Evolutionary conservation across 805 yeast species (phyloP).

Genomic region (Wickerhamomyces queroliae): DNA sequence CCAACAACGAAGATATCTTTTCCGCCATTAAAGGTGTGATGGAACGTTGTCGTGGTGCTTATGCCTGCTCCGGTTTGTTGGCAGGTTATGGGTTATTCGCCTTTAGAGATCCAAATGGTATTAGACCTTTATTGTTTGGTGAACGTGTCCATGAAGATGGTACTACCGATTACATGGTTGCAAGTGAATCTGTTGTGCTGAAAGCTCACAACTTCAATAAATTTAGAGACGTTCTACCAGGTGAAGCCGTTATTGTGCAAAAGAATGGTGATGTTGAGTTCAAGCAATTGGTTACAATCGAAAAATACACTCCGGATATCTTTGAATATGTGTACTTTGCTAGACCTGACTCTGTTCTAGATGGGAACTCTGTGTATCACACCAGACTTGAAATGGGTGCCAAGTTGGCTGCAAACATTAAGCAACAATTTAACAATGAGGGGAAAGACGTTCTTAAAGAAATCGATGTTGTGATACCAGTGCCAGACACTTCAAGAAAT

Average conservation of each 20-base stretch:
- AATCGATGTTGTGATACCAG: constrained; percentile 95
- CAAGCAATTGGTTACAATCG: constrained; percentile 76
- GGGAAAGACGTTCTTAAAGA: constrained; percentile 43
- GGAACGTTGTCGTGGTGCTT: constrained; percentile 87
- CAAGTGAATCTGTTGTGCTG: constrained; percentile 91
- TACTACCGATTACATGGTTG: constrained; percentile 81
- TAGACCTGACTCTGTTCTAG: constrained; percentile 92
- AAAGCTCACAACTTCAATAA: constrained; percentile 83
- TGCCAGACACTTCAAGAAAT: constrained; percentile 97
- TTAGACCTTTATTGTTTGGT: constrained; percentile 86
- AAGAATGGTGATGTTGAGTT: constrained; percentile 75
- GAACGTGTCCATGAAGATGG: constrained; percentile 71
- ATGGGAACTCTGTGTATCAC: constrained; percentile 94
- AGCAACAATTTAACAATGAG: constrained; percentile 32
- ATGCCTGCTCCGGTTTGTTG: constrained; percentile 89
- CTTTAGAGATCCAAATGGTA: constrained; percentile 95
- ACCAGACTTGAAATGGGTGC: constrained; percentile 93
- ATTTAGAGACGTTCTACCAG: constrained; percentile 83
- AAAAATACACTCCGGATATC: constrained; percentile 86
- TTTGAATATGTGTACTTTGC: constrained; percentile 98
- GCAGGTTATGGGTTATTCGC: constrained; percentile 97
- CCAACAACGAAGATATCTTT: constrained; percentile 84
- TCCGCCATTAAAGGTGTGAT: constrained; percentile 80
- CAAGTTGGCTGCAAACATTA: constrained; percentile 73
- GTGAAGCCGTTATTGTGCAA: constrained; percentile 93